Base-by-base conservation (phyloP, 2,329 filamentous ascomycete species). In the Cladobotryum mycophilum region DNA sequence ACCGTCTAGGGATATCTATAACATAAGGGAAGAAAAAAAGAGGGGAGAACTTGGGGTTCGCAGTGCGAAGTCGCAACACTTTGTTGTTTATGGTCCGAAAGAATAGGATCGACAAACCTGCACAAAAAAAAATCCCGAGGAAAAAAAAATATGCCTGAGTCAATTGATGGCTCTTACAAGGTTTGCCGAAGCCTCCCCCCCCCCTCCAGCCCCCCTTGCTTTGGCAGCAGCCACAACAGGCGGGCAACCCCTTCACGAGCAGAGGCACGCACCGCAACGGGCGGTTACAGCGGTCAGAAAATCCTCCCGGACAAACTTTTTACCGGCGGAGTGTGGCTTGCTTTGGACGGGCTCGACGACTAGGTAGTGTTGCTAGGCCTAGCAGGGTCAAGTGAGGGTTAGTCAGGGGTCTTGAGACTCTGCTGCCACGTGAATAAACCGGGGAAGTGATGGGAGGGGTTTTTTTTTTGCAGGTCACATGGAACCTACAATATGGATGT, bases 1-100 rank as follows among this genome's bases (percentile, higher is more conserved):
- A 30, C 25, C 25, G 25, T 30, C 25, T 30, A 30, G 25, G 25
- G 25, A 30, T 30, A 30, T 57, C 56, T 58, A 58, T 58, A 49
- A 52, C 43, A 50, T 48, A 48, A 47, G 34, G 49, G 45, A 49
- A 49, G 37, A 34, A 47, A 50, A 52, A 48, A 50, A 30, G 6
- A 30, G 25, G 25, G 9, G 47, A 20, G 18, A 33, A 41, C 14
- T n/a, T 17, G 22, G 36, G 36, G n/a, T n/a, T 17, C 36, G 36
- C 13, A 38, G 25, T 30, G 25, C 25, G 9, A 30, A 30, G 25
- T 30, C 25, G 25, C 25, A 30, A 11, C 25, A 30, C 25, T 30
- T 30, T 30, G 25, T 30, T 11, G 25, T 30, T 30, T 30, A 5
- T 30, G 25, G 3, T 30, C 6, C 9, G 25, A 30, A 30, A 30